Percentiles rank a stretch among this genome's conserved stretches.
Evolutionary conservation across 2,329 filamentous ascomycete species (phyloP).

Genomic region (Grosmannia penicillata): DNA sequence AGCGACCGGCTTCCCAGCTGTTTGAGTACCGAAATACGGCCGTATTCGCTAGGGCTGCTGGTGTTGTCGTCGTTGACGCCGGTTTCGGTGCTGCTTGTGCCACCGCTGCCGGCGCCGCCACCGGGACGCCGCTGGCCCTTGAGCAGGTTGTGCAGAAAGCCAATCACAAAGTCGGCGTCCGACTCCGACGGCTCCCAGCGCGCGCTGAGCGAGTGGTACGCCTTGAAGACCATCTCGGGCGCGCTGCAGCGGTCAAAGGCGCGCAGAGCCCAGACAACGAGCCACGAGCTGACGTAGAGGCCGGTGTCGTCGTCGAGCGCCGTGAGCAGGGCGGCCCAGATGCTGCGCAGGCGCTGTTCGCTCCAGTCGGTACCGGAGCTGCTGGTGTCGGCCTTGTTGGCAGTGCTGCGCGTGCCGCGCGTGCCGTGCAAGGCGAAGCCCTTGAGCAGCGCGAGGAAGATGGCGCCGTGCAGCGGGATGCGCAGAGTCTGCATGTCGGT

Average conservation of each 20-base stretch:
- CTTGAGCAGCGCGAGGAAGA: conserved; percentile 71
- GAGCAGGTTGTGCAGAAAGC: conserved; percentile 28
- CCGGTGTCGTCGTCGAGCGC: conserved; percentile 32
- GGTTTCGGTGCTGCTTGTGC: neutral
- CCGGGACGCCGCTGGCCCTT: conserved; percentile 7
- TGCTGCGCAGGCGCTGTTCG: conserved; percentile 46
- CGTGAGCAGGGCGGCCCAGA: conserved; percentile 50
- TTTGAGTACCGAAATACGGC: conserved; percentile 1
- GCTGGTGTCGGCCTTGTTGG: too few relatives aligned
- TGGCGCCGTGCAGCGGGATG: conserved; percentile 55
- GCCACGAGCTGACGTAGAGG: conserved; percentile 42
- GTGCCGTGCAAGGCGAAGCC: conserved; percentile 67
- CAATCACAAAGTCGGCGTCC: conserved; percentile 30
- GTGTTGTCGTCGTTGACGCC: neutral
- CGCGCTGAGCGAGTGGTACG: conserved; percentile 34
- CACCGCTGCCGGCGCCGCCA: neutral
- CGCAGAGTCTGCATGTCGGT: conserved; percentile 63
- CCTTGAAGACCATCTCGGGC: conserved; percentile 32
- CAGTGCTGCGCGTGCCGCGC: too few relatives aligned
- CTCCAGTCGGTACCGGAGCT: conserved; percentile 57
- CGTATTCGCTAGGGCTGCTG: neutral
- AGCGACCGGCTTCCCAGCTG: conserved; percentile 3
- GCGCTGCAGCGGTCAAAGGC: conserved; percentile 50
- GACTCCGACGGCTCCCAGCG: conserved; percentile 30
- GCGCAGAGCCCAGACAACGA: conserved; percentile 43